Evolutionary conservation across 208 protist species (phyloP).

Genomic region (Leishmania aethiopica): DNA sequence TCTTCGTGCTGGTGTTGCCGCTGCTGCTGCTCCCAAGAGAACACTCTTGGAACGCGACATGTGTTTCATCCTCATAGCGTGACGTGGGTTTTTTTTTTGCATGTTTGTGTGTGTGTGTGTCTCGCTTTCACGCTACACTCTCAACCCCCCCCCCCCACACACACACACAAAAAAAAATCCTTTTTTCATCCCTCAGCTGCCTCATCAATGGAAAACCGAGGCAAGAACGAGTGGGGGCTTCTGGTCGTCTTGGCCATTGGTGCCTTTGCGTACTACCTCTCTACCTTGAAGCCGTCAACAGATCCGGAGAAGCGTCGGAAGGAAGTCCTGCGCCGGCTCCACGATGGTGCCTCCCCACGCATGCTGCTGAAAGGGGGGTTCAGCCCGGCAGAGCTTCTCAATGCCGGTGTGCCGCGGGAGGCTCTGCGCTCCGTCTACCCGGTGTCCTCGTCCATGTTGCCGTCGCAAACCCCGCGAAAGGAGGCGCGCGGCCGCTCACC

Average conservation of each 20-base stretch:
- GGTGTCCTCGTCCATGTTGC: not conserved
- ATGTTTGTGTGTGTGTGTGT: not conserved
- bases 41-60: not conserved
- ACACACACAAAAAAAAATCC: too few relatives aligned
- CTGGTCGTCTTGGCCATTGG: conserved; percentile 22
- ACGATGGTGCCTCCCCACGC: conserved; percentile 14
- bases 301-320: conserved; percentile 5
- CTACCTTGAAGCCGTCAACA: not conserved
- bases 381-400: conserved; percentile 22
- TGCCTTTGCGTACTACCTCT: conserved; percentile 16
- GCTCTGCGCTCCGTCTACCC: not conserved
- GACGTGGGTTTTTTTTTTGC: not conserved
- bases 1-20: not conserved
- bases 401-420: conserved; percentile 17
- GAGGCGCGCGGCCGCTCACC: not conserved
- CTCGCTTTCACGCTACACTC: not conserved
- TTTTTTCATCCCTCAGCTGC: not conserved
- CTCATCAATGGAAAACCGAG: conserved; percentile 14
- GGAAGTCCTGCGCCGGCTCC: not conserved
- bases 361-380: conserved; percentile 25
- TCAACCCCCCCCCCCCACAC: not conserved
- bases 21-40: too few relatives aligned
- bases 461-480: not conserved
- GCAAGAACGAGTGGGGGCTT: conserved; percentile 19
- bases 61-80: not conserved